Percentiles rank a stretch among this genome's conserved stretches.
phyloP scores from a whole-genome alignment of 1,284 basidiomycete species.

The Tilletiopsis washingtonensis region DNA sequence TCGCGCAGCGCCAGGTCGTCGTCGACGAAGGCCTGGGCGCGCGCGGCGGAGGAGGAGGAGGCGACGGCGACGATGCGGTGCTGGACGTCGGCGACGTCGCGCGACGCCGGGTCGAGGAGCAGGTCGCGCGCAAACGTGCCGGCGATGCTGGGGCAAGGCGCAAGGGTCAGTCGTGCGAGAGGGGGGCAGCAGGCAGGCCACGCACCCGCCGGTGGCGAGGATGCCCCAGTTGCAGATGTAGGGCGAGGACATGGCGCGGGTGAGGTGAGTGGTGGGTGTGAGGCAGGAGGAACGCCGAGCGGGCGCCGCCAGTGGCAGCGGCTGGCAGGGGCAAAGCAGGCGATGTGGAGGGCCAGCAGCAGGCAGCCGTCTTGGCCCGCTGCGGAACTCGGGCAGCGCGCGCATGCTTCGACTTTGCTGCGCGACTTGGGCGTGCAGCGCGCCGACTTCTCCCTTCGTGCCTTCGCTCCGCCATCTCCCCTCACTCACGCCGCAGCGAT shows the following conservation, averaged over 20 bases:
- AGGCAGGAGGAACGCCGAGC: no score
- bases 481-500: no score
- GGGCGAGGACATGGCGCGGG: conserved; percentile 1
- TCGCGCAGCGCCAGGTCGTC: neutral
- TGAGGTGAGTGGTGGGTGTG: neutral
- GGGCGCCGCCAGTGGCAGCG: no score
- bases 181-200: neutral
- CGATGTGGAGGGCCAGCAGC: no score
- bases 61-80: conserved; percentile 68
- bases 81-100: conserved; percentile 62
- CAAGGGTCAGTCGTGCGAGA: neutral
- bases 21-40: conserved; percentile 64
- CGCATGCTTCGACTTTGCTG: no score
- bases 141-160: conserved; percentile 15
- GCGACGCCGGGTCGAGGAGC: conserved; percentile 48
- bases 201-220: conserved; percentile 24
- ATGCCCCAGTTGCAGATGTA: conserved; percentile 30
- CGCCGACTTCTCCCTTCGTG: no score
- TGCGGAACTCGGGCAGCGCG: no score
- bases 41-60: conserved; percentile 60
- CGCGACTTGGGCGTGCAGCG: no score
- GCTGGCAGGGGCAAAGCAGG: no score
- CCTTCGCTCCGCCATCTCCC: no score
- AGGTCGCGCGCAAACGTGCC: conserved; percentile 49
- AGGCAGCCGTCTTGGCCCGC: no score